A percentile compares a stretch with the other conserved stretches of the same genome.
Conservation (phyloP, 108 stramenopile species). For the Skeletonema potamos region DNA sequence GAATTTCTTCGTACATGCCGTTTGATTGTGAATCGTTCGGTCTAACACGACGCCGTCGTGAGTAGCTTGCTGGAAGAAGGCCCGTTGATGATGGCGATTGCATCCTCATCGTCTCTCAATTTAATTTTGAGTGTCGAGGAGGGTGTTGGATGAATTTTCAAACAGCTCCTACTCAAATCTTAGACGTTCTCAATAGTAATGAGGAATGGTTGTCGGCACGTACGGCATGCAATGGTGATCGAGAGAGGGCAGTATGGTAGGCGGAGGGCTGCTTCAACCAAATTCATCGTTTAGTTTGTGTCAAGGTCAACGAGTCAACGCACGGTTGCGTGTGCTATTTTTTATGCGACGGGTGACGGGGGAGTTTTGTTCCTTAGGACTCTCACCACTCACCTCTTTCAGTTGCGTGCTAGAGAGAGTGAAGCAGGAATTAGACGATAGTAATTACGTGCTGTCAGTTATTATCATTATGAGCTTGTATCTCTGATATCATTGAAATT, state of each 20-base stretch:
- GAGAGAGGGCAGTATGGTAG: too few species aligned
- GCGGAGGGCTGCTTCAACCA: not conserved
- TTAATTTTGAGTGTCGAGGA: not conserved
- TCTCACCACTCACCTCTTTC: too few species aligned
- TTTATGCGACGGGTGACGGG: too few species aligned
- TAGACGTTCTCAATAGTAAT: not conserved
- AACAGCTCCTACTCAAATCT: not conserved
- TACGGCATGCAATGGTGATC: not conserved
- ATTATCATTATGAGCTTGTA: too few species aligned
- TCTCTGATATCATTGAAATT: too few species aligned
- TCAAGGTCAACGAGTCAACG: too few species aligned
- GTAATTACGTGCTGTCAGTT: too few species aligned
- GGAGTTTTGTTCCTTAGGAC: too few species aligned
- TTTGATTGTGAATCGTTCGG: conserved; percentile 9
- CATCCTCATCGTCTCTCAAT: conserved; percentile 4
- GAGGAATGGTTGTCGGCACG: not conserved
- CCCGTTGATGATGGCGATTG: conserved; percentile 32
- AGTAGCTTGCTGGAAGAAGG: conserved; percentile 35
- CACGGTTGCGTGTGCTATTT: too few species aligned
- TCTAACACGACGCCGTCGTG: conserved; percentile 32
- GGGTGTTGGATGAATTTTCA: not conserved
- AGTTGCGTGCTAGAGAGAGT: too few species aligned
- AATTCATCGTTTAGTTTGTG: not conserved
- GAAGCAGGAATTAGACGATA: too few species aligned
- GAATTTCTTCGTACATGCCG: not conserved